Evolutionary conservation across 495 filamentous ascomycete genomes (phyloP).

Genomic region (Cenococcum geophilum): DNA sequence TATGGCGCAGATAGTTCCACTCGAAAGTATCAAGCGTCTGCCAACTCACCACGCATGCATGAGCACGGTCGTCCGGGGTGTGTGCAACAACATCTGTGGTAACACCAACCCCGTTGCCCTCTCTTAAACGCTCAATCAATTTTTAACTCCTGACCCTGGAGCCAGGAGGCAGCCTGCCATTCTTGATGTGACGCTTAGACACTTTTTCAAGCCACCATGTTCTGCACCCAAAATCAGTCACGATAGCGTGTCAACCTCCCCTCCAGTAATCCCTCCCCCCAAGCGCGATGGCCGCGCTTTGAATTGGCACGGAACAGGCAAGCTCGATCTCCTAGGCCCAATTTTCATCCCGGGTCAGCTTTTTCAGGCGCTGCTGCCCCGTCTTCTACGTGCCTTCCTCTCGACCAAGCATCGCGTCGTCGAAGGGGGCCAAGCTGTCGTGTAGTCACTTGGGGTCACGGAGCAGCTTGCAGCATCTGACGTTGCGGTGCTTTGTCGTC

Average conservation of each 20-base stretch:
- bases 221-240: constrained; percentile 21
- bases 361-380: background rate
- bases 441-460: constrained; percentile 25
- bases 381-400: constrained; percentile 14
- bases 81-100: constrained; percentile 29
- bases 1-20: constrained; percentile 49
- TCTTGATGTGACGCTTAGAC: constrained; percentile 24
- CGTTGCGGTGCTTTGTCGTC: constrained; percentile 29
- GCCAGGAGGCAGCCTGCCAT: constrained; percentile 26
- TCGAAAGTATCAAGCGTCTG: constrained; percentile 66
- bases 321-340: constrained; percentile 13
- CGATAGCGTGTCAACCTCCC: constrained; percentile 44
- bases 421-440: constrained; percentile 18
- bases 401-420: constrained; percentile 15
- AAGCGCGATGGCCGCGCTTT: constrained; percentile 30
- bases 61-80: constrained; percentile 30
- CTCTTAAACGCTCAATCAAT: constrained; percentile 27
- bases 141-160: background rate
- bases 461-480: constrained; percentile 32
- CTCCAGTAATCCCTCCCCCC: constrained; percentile 41
- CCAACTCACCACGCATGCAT: constrained; percentile 91
- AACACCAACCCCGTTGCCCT: constrained; percentile 28
- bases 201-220: constrained; percentile 29
- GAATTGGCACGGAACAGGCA: constrained; percentile 10
- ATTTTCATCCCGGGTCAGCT: constrained; percentile 18